These are phyloP conservation scores for Fragilaria radians DNA, from an alignment of 108 stramenopile species.

Conservation along the genomic window DNA sequence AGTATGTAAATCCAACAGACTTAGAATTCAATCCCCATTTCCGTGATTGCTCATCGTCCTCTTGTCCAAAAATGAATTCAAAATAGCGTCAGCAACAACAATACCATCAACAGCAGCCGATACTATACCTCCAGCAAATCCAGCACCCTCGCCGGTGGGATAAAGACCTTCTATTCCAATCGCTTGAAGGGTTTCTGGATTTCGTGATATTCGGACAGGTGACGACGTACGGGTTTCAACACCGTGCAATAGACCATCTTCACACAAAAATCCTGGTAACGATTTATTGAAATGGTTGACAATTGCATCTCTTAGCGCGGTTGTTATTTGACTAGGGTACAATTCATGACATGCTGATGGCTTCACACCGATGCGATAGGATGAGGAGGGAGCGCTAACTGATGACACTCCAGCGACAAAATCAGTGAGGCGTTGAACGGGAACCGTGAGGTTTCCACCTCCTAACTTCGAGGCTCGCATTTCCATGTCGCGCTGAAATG, in stretches of 20 bases:
- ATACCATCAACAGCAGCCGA: constrained; percentile 93
- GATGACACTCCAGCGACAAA: constrained; percentile 58
- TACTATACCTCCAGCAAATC: constrained; percentile 96
- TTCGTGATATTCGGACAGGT: constrained; percentile 76
- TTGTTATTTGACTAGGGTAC: constrained; percentile 73
- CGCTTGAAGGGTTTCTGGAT: constrained; percentile 60
- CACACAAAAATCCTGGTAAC: constrained; percentile 80
- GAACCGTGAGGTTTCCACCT: constrained; percentile 80
- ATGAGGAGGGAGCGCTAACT: constrained; percentile 64
- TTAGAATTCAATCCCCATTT: constrained; percentile 5
- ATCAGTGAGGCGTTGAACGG: constrained; percentile 90
- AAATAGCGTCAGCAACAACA: constrained; percentile 71
- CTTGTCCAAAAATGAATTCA: constrained; percentile 38
- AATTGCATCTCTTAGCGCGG: constrained; percentile 68
- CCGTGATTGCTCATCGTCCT: constrained; percentile 2
- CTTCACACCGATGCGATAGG: constrained; percentile 88
- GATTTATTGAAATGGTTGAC: constrained; percentile 64
- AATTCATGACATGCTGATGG: constrained; percentile 81
- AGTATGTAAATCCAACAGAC: constrained; percentile 29
- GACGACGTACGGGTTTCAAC: constrained; percentile 93
- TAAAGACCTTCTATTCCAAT: constrained; percentile 56
- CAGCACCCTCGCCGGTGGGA: constrained; percentile 94
- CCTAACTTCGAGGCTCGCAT: constrained; percentile 69
- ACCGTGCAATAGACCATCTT: constrained; percentile 82
- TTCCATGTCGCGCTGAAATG: constrained; percentile 87